These are phyloP conservation scores for Sporothrix brasiliensis DNA, from an alignment of 2,329 filamentous ascomycete species.

Conservation along the genomic window DNA sequence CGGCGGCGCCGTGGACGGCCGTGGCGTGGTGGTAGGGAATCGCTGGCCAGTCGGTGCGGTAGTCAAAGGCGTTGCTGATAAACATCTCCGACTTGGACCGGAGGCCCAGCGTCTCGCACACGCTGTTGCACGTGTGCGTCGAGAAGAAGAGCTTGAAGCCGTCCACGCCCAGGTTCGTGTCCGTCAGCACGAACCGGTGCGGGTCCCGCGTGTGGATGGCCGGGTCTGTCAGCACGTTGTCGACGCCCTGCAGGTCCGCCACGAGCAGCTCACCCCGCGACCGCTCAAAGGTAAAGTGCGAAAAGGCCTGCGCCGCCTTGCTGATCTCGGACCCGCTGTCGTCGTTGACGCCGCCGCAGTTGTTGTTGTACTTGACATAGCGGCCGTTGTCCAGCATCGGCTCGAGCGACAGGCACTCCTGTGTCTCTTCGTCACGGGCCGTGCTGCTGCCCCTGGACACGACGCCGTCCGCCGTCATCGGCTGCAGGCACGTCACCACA, in stretches of 20 bases:
- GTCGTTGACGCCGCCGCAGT: constrained; percentile 40
- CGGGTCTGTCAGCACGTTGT: constrained; percentile 45
- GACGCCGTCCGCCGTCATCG: constrained; percentile 26
- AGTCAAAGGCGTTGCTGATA: constrained; percentile 36
- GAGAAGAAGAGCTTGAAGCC: constrained; percentile 48
- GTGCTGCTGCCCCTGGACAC: not conserved
- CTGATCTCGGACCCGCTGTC: constrained; percentile 37
- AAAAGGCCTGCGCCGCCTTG: constrained; percentile 46
- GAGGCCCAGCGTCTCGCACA: constrained; percentile 42
- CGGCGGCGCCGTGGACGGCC: constrained; percentile 29
- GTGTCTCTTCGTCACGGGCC: not conserved
- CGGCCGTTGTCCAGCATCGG: constrained; percentile 45
- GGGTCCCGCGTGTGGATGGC: constrained; percentile 44
- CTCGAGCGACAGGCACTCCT: constrained; percentile 43
- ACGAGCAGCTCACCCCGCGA: constrained; percentile 45
- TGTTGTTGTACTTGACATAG: constrained; percentile 49
- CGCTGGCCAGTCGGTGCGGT: constrained; percentile 43
- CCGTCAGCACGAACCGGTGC: constrained; percentile 42
- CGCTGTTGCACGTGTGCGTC: constrained; percentile 43
- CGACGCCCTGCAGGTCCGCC: constrained; percentile 46
- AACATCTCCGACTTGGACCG: constrained; percentile 39
- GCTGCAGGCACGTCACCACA: constrained; percentile 42
- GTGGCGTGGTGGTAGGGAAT: constrained; percentile 29
- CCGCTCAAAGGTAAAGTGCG: constrained; percentile 49
- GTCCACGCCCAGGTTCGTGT: constrained; percentile 43